A percentile compares a stretch with the other conserved stretches of the same genome.
Evolutionary conservation across 23 red algal species (phyloP).

Genomic region (Gracilaria vermiculophylla): DNA sequence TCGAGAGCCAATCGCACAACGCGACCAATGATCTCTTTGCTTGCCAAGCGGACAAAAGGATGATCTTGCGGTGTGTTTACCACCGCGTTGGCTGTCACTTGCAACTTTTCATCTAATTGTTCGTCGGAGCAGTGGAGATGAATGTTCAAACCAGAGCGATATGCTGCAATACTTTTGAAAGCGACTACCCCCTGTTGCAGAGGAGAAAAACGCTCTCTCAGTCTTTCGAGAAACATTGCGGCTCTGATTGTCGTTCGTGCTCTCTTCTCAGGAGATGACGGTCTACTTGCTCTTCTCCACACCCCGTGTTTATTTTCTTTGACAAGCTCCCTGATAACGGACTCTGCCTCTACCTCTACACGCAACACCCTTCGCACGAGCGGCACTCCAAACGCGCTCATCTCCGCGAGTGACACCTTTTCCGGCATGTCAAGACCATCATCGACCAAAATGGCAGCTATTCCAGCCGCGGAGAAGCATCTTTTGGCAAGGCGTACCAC

Average conservation of each 20-base stretch:
- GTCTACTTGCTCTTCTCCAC: background rate
- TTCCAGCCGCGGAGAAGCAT: conserved; percentile 21
- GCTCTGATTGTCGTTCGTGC: conserved; percentile 5
- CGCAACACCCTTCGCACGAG: conserved; percentile 31
- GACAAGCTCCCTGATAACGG: conserved; percentile 31
- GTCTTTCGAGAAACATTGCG: background rate
- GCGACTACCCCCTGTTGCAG: conserved; percentile 8
- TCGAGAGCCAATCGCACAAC: conserved; percentile 25
- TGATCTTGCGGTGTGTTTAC: background rate
- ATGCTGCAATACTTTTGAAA: conserved; percentile 59
- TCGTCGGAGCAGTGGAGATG: conserved; percentile 32
- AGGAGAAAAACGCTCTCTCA: background rate
- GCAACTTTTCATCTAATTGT: conserved; percentile 27
- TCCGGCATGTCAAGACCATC: conserved; percentile 30
- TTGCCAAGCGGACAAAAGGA: background rate
- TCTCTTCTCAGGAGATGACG: conserved; percentile 13
- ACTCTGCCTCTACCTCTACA: conserved; percentile 53
- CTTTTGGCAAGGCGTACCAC: conserved; percentile 14
- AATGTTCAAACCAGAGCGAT: conserved; percentile 27
- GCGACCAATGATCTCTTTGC: conserved; percentile 17
- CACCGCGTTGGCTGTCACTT: background rate
- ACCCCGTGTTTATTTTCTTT: conserved; percentile 23
- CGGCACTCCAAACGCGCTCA: background rate
- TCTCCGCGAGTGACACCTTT: background rate
- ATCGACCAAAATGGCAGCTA: conserved; percentile 59